These are phyloP conservation scores for Paraurostyla sp. DNA, from an alignment of 73 alveolate species.

Conservation along the genomic window DNA sequence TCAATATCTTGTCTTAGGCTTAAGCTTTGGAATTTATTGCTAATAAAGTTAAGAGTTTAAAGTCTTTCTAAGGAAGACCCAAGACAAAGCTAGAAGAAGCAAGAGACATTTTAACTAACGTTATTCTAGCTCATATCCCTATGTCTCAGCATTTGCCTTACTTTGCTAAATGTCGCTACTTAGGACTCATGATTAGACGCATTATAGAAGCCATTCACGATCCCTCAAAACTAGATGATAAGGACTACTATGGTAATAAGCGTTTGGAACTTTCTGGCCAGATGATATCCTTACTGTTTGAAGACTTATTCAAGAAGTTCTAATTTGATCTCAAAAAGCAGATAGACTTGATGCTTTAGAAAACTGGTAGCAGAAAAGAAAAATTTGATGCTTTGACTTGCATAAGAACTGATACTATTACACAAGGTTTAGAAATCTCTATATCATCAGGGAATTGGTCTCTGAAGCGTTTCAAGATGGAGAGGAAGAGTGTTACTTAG, in stretches of 20 bases:
- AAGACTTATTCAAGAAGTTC: conserved; percentile 96
- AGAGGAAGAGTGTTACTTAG: conserved; percentile 97
- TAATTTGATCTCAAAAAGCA: conserved; percentile 90
- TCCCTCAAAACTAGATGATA: conserved; percentile 94
- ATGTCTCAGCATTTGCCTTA: conserved; percentile 83
- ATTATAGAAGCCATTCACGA: conserved; percentile 96
- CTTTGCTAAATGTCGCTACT: conserved; percentile 80
- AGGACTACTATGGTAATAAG: conserved; percentile 99
- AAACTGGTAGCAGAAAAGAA: conserved; percentile 70
- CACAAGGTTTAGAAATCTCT: conserved; percentile 92
- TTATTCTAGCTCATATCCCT: conserved; percentile 93
- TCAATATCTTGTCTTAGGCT: conserved; percentile 81
- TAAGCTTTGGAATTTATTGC: conserved; percentile 93
- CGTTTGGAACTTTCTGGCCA: conserved; percentile 99
- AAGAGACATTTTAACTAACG: conserved; percentile 77
- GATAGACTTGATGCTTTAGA: conserved; percentile 78
- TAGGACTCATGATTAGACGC: conserved; percentile 97
- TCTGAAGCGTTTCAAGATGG: conserved; percentile 98
- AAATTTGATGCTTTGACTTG: conserved; percentile 69
- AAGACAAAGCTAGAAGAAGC: conserved; percentile 85
- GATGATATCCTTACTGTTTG: conserved; percentile 95
- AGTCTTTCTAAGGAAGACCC: conserved; percentile 60
- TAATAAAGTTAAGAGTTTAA: conserved; percentile 76
- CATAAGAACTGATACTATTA: conserved; percentile 81
- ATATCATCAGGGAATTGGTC: conserved; percentile 99